Base-by-base conservation (phyloP, 73 alveolate species). In the Breviolum minutum region DNA sequence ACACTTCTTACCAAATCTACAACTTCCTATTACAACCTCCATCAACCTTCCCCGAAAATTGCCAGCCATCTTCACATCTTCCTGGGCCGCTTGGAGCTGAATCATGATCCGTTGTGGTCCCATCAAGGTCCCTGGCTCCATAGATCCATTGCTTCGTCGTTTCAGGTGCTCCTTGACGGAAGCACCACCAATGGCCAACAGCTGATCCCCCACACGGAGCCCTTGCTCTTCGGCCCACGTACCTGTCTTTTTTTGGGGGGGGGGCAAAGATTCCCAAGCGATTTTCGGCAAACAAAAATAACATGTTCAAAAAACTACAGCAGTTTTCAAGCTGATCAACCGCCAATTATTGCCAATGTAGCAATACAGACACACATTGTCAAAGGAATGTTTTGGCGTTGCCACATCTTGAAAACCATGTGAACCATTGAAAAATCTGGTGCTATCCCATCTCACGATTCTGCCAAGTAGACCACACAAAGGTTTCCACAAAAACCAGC, bases 101-200 rank as follows among this genome's bases (percentile, higher is more conserved):
- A 83, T 62, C 60, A 83, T 74, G 62, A 83, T 24, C 76, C 92
- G 92, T 22, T 83, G 92, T n/a, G 92, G 92, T 7, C 92, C 92
- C 76, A 22, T 83, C 60, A 62, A 20, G 63, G 92, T 61, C 64
- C 60, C 19, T 7, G 63, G 61, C 54, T 26, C 48, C 30, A 13
- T 63, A 19, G 66, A 27, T 26, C 60, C 76, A 26, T 22, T 26
- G 62, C 62, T 26, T 19, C 73, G 71, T 68, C 24, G 17, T 66
- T 66, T 11, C 0, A 68, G 77, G 77, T 17, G 24, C 77, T 68
- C 24, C n/a, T 83, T 74, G 61, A 83, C 61, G 26, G 92, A 60
- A 7, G 60, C 71, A 22, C 76, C 92, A 24, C 76, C 73, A 60
- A 83, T 83, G 76, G 92, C 92, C 22, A 83, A 60, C 17, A 83